Base-by-base conservation (phyloP, 2,329 filamentous ascomycete genomes). In the Byssothecium circinans region DNA sequence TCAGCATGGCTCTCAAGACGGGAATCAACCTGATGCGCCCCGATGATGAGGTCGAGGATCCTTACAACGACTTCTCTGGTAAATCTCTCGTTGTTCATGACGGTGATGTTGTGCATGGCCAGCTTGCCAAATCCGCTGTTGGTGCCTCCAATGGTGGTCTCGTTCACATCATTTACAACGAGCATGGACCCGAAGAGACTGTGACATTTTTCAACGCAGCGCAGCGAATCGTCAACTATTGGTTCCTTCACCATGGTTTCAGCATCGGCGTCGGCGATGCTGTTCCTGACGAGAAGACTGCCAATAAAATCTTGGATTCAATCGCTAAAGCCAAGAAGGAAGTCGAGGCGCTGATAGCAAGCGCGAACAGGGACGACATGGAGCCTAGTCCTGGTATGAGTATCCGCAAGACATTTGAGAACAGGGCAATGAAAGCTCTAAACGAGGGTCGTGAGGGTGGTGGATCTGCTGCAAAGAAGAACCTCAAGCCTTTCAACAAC, bases 181-280 rank as follows among this genome's bases (percentile, higher is more conserved):
- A 97, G 73, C 86, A 94, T 54, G 91, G 94, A 10, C 82, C 87
- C 27, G 84, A 88, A 20, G 87, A 87, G 39, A 89, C 94, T 17
- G 92, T 99, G 78, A 86, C 85, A 53, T 99, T 99, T 78, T 89
- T 99, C 75, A 96, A 96, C 67, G 91, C 91, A 57, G 87, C 89
- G 47, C 95, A 99, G 74, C 86, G 90, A 43, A 90, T 97, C 45
- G 88, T 97, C 60, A 95, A 92, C 68, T 96, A 97, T 75, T 99
- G 94, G 94, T 83, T 99, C 34, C 77, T 97, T 32, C 92, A 99
- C 72, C 88, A 95, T 61, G 94, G 94, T 41, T 94, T 95, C 80
- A 96, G 91, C 74, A 96, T 99, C 57, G 94, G 94, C 75, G 96
- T 99, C 61, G 95, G 94, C 76, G 94, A 99, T 70, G 97, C 94